phyloP scores from a whole-genome alignment of 2,329 filamentous ascomycete genomes.

The Trichoderma guizhouense region DNA sequence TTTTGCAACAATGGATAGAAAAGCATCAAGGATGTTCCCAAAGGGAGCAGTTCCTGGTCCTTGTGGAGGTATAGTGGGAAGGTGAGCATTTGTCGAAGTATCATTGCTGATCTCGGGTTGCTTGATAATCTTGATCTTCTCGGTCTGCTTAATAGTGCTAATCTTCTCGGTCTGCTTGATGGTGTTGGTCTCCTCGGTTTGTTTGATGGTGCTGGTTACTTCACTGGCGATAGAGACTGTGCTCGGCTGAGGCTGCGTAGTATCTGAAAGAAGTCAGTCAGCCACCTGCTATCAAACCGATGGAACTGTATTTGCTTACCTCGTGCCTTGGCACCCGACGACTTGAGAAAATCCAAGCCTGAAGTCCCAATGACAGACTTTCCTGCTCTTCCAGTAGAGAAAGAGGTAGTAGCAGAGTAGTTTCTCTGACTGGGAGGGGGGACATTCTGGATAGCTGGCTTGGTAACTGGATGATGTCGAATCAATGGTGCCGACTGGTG shows the following conservation, averaged over 20 bases:
- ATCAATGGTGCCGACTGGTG: background rate
- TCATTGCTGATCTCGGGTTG: background rate
- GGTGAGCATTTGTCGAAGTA: background rate
- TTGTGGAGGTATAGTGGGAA: background rate
- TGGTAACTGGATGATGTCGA: background rate
- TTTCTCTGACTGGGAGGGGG: constrained; percentile 23
- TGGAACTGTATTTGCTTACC: background rate
- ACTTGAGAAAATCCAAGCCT: constrained; percentile 25
- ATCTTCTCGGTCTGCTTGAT: background rate
- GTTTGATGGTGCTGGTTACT: background rate
- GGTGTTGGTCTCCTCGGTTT: too few species aligned
- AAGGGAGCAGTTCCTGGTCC: background rate
- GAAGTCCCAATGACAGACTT: constrained; percentile 22
- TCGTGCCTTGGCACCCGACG: background rate
- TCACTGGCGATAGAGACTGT: too few species aligned
- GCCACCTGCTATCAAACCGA: background rate
- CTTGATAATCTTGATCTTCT: too few species aligned
- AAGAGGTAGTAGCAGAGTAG: constrained; percentile 18
- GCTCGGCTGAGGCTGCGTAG: background rate
- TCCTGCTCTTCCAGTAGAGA: constrained; percentile 15
- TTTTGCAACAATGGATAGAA: constrained; percentile 21
- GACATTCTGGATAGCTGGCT: background rate
- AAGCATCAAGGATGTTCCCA: constrained; percentile 22
- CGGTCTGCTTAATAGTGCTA: too few species aligned
- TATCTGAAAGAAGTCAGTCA: background rate